Base-by-base conservation (phyloP, 768 basidiomycete genomes). In the Russula sp. region DNA sequence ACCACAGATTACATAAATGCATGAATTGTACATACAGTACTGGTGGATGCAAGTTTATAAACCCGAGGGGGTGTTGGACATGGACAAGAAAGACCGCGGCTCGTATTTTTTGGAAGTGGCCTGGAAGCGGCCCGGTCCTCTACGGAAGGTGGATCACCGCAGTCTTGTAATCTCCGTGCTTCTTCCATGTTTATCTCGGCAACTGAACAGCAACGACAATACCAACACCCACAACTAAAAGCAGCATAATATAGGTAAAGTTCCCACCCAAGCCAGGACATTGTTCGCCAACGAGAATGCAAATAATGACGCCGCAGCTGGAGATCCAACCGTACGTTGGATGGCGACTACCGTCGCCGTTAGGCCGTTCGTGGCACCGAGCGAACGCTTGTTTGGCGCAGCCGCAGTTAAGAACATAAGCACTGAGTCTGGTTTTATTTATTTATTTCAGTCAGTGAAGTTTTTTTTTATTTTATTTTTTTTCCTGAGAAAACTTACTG, bases 331-430 rank as follows among this genome's bases (percentile, higher is more conserved):
- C 32, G 76, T 63, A 38, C 79, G 77, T 72, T 74, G 75, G 62
- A 77, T 70, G 30, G 77, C 77, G 50, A 76, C 73, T 30, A 71
- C 62, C 61, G 72, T 70, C 79, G 80, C 72, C 38, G 73, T 71
- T 10, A 76, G n/a, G 61, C 88, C 88, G 66, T 89, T 89, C 26
- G 84, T 87, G 1, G 86, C 82, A 5, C 88, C 88, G 8, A 89
- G 79, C 9, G 85, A 83, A 13, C 82, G 81, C 32, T 80, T 79
- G 61, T 87, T 87, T 1, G 89, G 88, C 0, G 89, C 77, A 5
- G 88, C 79, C 2, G 82, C 82, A 8, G 81, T 78, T 62, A 90
- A 83, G 66, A 84, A 87, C 61, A 90, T 87, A 72, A 88, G 88
- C n/a, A 89, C 73, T 52, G 86, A 82, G 24, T 86, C 88, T 88